Evolutionary conservation across 306 rosid genomes (phyloP).

Genomic region (Vicia faba): DNA sequence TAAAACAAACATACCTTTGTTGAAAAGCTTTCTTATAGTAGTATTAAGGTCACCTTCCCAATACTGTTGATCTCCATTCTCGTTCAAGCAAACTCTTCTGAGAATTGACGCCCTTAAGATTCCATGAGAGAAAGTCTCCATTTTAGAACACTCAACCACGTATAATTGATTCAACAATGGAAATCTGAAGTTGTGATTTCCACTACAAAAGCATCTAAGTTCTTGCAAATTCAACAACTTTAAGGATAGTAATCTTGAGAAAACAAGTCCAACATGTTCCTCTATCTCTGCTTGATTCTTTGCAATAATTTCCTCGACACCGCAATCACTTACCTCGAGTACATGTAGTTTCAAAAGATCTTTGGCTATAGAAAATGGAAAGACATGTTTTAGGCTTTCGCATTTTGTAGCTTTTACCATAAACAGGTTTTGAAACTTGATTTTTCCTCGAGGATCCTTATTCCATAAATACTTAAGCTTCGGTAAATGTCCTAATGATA

Average conservation of each 20-base stretch:
- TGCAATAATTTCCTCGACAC: conserved; percentile 39
- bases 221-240: conserved; percentile 38
- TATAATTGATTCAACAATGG: conserved; percentile 37
- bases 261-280: conserved; percentile 40
- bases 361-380: conserved; percentile 47
- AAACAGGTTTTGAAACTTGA: conserved; percentile 29
- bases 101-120: conserved; percentile 44
- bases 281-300: conserved; percentile 31
- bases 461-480: conserved; percentile 39
- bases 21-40: conserved; percentile 36
- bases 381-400: conserved; percentile 35
- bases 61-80: conserved; percentile 35
- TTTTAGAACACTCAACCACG: conserved; percentile 41
- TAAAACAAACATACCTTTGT: conserved; percentile 25
- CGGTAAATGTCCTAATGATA: conserved; percentile 42
- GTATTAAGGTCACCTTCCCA: conserved; percentile 46
- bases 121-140: conserved; percentile 44
- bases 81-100: conserved; percentile 32
- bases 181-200: conserved; percentile 45
- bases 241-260: conserved; percentile 36
- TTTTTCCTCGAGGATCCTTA: conserved; percentile 41
- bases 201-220: conserved; percentile 39
- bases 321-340: conserved; percentile 43
- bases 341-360: conserved; percentile 38
- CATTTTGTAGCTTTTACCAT: conserved; percentile 34